phyloP scores from a whole-genome alignment of 768 basidiomycete genomes.

The Suillus subluteus region DNA sequence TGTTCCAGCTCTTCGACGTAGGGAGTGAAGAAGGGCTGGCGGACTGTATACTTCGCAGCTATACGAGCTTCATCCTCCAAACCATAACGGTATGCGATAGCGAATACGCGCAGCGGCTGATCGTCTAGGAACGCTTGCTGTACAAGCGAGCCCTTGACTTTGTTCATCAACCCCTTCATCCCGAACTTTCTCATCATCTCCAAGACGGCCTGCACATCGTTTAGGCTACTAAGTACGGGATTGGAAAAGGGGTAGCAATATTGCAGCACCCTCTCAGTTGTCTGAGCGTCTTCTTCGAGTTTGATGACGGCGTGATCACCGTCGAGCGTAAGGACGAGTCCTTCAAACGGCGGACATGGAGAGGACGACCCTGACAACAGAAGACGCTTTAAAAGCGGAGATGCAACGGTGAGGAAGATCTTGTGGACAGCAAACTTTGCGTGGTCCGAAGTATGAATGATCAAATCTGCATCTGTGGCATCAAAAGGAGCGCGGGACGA shows the following conservation, averaged over 20 bases:
- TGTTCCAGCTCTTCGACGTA: slow-evolving; percentile 41
- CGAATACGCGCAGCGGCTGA: slow-evolving; percentile 42
- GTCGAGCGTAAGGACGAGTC: slow-evolving; percentile 26
- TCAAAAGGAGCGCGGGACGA: slow-evolving; percentile 41
- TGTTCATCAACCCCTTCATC: slow-evolving; percentile 36
- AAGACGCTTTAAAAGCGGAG: slow-evolving; percentile 42
- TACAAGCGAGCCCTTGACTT: slow-evolving; percentile 32
- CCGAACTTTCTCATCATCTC: slow-evolving; percentile 43
- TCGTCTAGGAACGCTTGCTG: slow-evolving; percentile 29
- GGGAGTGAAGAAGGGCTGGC: slow-evolving; percentile 37
- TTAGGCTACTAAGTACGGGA: slow-evolving; percentile 37
- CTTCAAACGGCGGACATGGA: slow-evolving; percentile 32
- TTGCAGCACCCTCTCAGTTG: slow-evolving; percentile 36
- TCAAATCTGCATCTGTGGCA: slow-evolving; percentile 43
- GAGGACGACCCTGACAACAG: slow-evolving; percentile 31
- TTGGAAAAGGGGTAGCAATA: slow-evolving; percentile 41
- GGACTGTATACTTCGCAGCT: slow-evolving; percentile 40
- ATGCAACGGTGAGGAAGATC: slow-evolving; percentile 44
- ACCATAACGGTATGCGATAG: slow-evolving; percentile 42
- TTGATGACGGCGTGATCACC: slow-evolving; percentile 30
- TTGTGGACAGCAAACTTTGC: slow-evolving; percentile 48
- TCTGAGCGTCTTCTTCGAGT: slow-evolving; percentile 35
- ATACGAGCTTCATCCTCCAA: slow-evolving; percentile 36
- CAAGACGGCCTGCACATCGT: slow-evolving; percentile 39
- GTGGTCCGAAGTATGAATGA: slow-evolving; percentile 45